Evolutionary conservation across 2,329 filamentous ascomycete genomes (phyloP).

Genomic region (Knufia petricola): DNA sequence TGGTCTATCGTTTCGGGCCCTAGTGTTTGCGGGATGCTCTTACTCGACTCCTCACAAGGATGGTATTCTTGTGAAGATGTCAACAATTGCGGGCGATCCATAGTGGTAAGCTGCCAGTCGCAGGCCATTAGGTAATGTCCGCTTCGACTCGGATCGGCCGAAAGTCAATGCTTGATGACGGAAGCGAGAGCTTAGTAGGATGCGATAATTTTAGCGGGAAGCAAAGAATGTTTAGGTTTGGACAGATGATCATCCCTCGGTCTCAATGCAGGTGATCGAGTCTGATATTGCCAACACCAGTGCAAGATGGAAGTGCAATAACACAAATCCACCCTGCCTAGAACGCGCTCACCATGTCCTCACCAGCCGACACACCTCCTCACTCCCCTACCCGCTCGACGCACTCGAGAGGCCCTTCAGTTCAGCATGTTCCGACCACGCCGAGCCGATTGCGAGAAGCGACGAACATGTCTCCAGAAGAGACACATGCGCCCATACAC

Average conservation of each 20-base stretch:
- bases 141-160: too few relatives aligned
- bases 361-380: conserved; percentile 10
- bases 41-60: too few relatives aligned
- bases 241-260: background rate
- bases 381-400: conserved; percentile 12
- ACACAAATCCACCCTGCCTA: background rate
- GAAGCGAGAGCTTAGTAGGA: too few relatives aligned
- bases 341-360: background rate
- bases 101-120: too few relatives aligned
- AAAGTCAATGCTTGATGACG: too few relatives aligned
- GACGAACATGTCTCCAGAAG: conserved; percentile 19
- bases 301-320: background rate
- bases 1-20: too few relatives aligned
- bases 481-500: conserved; percentile 3
- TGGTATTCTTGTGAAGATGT: background rate
- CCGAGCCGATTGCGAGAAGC: conserved; percentile 22
- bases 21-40: too few relatives aligned
- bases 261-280: background rate
- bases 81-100: too few relatives aligned
- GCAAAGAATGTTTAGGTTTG: too few relatives aligned
- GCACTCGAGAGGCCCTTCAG: conserved; percentile 7
- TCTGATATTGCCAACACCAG: background rate
- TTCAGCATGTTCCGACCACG: conserved; percentile 16
- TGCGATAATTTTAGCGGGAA: too few relatives aligned
- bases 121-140: too few relatives aligned